Evolutionary conservation across 345 rosid genomes (phyloP).

Genomic region (Hypericum androsaemum): DNA sequence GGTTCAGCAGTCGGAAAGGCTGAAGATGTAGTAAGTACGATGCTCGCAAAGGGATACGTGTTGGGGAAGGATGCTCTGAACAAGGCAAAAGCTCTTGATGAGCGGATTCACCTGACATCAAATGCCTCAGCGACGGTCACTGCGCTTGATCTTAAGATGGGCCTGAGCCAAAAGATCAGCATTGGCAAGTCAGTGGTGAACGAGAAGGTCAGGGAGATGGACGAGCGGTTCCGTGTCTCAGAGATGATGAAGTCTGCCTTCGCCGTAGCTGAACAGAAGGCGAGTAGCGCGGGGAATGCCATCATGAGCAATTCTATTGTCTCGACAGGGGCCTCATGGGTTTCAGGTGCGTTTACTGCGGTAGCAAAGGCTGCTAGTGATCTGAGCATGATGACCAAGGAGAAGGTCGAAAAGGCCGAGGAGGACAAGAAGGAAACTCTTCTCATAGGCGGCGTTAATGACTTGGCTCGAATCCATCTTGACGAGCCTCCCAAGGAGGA

Average conservation of each 20-base stretch:
- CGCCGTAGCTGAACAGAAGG: slow-evolving; percentile 34
- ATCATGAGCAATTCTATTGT: slow-evolving; percentile 32
- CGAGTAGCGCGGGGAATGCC: slow-evolving; percentile 26
- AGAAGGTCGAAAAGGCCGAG: slow-evolving; percentile 31
- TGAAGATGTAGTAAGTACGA: slow-evolving; percentile 44
- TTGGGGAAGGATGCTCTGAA: slow-evolving; percentile 45
- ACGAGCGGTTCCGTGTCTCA: slow-evolving; percentile 30
- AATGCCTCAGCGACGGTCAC: slow-evolving; percentile 39
- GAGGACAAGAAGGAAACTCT: slow-evolving; percentile 22
- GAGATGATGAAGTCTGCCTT: slow-evolving; percentile 32
- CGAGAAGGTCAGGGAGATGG: slow-evolving; percentile 37
- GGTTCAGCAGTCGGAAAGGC: slow-evolving; percentile 31
- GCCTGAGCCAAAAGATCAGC: slow-evolving; percentile 32
- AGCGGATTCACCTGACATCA: slow-evolving; percentile 29
- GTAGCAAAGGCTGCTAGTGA: slow-evolving; percentile 37
- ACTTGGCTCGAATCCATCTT: no score
- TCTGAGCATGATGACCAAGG: slow-evolving; percentile 29
- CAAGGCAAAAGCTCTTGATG: slow-evolving; percentile 40
- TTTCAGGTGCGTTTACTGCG: slow-evolving; percentile 25
- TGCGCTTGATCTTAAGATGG: slow-evolving; percentile 28
- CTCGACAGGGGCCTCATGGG: slow-evolving; percentile 35
- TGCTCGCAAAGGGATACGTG: slow-evolving; percentile 46
- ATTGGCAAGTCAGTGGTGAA: slow-evolving; percentile 27
- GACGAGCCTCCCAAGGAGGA: no score
- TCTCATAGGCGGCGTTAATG: no score